phyloP scores from a whole-genome alignment of 441 rosid genomes.

The Syzygium syzygioides region DNA sequence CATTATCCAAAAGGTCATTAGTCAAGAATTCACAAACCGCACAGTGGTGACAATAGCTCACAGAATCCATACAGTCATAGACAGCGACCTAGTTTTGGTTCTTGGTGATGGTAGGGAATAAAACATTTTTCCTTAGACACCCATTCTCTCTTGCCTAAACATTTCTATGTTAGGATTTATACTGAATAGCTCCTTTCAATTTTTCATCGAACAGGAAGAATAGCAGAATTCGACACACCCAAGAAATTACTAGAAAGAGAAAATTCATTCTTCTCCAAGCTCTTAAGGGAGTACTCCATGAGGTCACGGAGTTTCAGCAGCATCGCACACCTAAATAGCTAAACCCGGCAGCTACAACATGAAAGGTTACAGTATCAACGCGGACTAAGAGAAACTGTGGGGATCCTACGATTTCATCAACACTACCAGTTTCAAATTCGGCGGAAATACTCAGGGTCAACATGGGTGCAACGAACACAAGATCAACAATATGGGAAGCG shows the following conservation, averaged over 20 bases:
- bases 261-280: constrained; percentile 85
- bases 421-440: background rate
- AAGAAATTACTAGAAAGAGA: constrained; percentile 63
- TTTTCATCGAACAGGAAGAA: constrained; percentile 48
- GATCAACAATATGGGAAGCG: background rate
- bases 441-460: too few relatives aligned
- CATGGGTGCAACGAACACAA: background rate
- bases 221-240: constrained; percentile 87
- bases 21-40: constrained; percentile 65
- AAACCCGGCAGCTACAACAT: background rate
- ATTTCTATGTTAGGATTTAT: background rate
- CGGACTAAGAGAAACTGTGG: background rate
- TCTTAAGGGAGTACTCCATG: constrained; percentile 75
- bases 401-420: background rate
- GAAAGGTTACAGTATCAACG: background rate
- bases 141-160: background rate
- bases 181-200: background rate
- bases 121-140: background rate
- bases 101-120: constrained; percentile 77
- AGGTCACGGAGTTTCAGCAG: constrained; percentile 55
- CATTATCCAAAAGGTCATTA: constrained; percentile 70
- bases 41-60: constrained; percentile 95
- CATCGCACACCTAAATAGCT: constrained; percentile 25
- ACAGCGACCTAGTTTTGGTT: constrained; percentile 83
- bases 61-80: constrained; percentile 84